Conservation (phyloP, 257 asterid genomes). For the Cruciata laevipes region DNA sequence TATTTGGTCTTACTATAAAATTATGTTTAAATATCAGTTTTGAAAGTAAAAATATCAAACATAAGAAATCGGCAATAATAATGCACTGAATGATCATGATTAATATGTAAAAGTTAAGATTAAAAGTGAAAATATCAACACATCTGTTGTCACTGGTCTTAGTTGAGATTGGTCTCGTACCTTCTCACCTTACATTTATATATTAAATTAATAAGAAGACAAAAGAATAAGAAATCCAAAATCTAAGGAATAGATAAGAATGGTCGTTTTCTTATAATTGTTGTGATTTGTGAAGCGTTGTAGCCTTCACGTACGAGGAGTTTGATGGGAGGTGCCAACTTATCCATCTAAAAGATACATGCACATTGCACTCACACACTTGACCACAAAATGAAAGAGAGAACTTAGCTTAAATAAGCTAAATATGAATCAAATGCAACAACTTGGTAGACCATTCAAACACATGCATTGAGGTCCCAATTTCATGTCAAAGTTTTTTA, state of each 20-base stretch:
- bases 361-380: background rate
- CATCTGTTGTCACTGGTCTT: too few relatives aligned
- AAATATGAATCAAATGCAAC: conserved; percentile 3
- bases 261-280: background rate
- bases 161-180: too few relatives aligned
- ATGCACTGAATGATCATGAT: too few relatives aligned
- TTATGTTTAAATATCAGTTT: too few relatives aligned
- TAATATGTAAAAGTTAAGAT: too few relatives aligned
- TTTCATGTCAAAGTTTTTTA: conserved; percentile 1
- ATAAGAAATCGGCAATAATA: too few relatives aligned
- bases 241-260: background rate
- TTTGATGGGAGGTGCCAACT: background rate
- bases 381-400: conserved; percentile 3
- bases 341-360: background rate
- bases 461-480: conserved; percentile 18
- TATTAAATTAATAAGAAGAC: too few relatives aligned
- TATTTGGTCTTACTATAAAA: too few relatives aligned
- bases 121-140: too few relatives aligned
- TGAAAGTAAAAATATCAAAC: too few relatives aligned
- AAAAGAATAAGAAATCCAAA: background rate
- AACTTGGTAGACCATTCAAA: conserved; percentile 8
- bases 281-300: background rate
- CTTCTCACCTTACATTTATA: too few relatives aligned
- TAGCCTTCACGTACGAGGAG: background rate
- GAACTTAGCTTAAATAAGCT: background rate